Evolutionary conservation across 495 filamentous ascomycete genomes (phyloP), one percentile per base, ranked within the genome.

Genomic region (Penicillium canariense): DNA sequence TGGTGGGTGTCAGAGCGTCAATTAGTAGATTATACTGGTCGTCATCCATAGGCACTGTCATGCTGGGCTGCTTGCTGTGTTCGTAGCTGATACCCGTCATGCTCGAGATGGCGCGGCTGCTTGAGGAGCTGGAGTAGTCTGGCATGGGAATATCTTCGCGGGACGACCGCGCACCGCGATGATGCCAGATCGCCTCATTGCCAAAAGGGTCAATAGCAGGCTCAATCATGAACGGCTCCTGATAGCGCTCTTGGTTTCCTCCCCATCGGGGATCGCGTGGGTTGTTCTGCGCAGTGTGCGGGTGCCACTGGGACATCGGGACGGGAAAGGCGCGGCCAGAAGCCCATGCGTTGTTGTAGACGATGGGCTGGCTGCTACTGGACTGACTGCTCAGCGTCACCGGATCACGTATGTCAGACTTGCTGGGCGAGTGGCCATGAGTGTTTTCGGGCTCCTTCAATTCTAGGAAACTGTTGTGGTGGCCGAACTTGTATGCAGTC

Each of bases 111-210:
- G 67, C 67, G 34, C 74, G 71, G 55, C 74, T 79, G 50, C 68
- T 76, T 15, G 63, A 60, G 9, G 75, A 74, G 39, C 61, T 70
- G 14, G 73, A 72, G 58, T 75, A 79, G 50, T 84, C 81, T 26
- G 76, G 78, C 81, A 82, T 84, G 5, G 80, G 72, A 23, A 78
- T 54, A 50, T 83, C 80, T 48, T 76, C 71, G 34, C 70, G 68
- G 18, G 73, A 73, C 23, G 77, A 75, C 18, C 68, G 64, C 18
- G 75, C 63, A 47, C 73, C 73, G 55, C 61, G 64, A 31, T 74
- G 70, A 4, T 62, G 65, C 40, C 69, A 67, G 31, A 62, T 42
- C 32, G 65, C 55, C 27, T 73, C 69, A 20, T 71, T 58, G 35
- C 66, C 35, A 14, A 69, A 69, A 4, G 70, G 56, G 25, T 70